Percentiles rank a stretch among this genome's conserved stretches.
These are phyloP conservation scores for Bolboschoenoplectus hybrid DNA, from an alignment of 202 grass and related monocot species.

Conservation along the genomic window DNA sequence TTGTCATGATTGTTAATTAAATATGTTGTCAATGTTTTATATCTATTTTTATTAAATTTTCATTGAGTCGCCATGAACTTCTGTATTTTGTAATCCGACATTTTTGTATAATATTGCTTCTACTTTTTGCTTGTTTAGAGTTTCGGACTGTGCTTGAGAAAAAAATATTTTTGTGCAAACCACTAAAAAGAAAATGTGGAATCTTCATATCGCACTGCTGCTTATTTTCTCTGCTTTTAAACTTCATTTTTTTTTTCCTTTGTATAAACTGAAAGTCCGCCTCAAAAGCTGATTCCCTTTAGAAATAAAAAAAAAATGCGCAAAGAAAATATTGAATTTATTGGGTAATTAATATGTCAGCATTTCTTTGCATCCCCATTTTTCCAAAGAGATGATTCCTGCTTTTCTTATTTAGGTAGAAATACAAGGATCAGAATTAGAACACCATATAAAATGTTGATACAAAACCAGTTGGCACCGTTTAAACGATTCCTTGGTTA, in stretches of 20 bases:
- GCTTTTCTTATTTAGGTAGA: background rate
- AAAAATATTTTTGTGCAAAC: background rate
- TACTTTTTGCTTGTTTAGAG: background rate
- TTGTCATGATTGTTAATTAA: no score
- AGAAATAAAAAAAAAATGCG: background rate
- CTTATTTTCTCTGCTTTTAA: background rate
- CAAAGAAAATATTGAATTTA: background rate
- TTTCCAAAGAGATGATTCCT: background rate
- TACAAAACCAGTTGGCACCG: background rate
- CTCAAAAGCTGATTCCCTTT: background rate
- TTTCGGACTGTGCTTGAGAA: background rate
- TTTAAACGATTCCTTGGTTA: background rate
- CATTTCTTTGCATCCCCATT: background rate
- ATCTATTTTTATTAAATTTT: no score
- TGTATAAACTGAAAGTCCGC: background rate
- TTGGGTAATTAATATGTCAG: background rate
- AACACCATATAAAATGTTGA: background rate
- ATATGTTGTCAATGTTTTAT: no score
- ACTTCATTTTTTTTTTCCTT: background rate
- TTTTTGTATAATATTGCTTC: no score
- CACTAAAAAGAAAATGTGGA: background rate
- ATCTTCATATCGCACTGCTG: background rate
- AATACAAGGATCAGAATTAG: background rate
- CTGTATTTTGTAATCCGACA: no score
- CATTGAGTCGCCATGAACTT: no score